Evolutionary conservation across 805 yeast species (phyloP).

Genomic region (Priceomyces haplophilus): DNA sequence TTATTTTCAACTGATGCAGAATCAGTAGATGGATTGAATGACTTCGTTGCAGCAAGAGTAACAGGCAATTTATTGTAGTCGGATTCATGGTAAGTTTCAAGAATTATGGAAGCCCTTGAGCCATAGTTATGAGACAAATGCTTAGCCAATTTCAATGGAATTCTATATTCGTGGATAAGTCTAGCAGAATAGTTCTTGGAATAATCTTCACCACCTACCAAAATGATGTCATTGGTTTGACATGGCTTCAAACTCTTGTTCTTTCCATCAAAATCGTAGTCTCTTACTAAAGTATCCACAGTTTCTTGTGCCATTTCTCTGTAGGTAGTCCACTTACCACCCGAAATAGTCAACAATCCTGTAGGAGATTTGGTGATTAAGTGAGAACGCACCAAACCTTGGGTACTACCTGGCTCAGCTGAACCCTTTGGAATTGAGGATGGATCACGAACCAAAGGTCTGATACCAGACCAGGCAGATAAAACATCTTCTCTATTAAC

Average conservation of each 20-base stretch:
- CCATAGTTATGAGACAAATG: slow-evolving; percentile 89
- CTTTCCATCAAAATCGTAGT: slow-evolving; percentile 37
- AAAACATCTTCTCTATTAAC: slow-evolving; percentile 87
- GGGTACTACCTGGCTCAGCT: slow-evolving; percentile 49
- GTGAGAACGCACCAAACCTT: slow-evolving; percentile 89
- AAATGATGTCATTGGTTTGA: slow-evolving; percentile 50
- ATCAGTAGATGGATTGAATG: slow-evolving; percentile 29
- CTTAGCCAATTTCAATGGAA: slow-evolving; percentile 71
- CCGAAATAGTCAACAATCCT: slow-evolving; percentile 84
- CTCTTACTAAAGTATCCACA: slow-evolving; percentile 64
- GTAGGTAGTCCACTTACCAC: slow-evolving; percentile 98
- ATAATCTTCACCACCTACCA: slow-evolving; percentile 82
- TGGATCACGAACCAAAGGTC: slow-evolving; percentile 91
- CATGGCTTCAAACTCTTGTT: slow-evolving; percentile 36
- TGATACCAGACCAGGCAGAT: slow-evolving; percentile 95
- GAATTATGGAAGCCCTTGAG: slow-evolving; percentile 76
- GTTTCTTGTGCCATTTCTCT: slow-evolving; percentile 98
- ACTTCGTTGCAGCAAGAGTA: slow-evolving; percentile 46
- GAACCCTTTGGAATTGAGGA: slow-evolving; percentile 45
- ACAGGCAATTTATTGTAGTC: slow-evolving; percentile 61
- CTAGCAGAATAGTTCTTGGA: slow-evolving; percentile 70
- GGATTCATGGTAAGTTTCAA: slow-evolving; percentile 52
- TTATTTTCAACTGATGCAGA: slow-evolving; percentile 26
- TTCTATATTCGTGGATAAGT: slow-evolving; percentile 71
- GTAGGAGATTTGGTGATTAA: slow-evolving; percentile 67